These are phyloP conservation scores for Immersiporthe knoxdaviesiana DNA, from an alignment of 2,329 filamentous ascomycete genomes.

Conservation along the genomic window DNA sequence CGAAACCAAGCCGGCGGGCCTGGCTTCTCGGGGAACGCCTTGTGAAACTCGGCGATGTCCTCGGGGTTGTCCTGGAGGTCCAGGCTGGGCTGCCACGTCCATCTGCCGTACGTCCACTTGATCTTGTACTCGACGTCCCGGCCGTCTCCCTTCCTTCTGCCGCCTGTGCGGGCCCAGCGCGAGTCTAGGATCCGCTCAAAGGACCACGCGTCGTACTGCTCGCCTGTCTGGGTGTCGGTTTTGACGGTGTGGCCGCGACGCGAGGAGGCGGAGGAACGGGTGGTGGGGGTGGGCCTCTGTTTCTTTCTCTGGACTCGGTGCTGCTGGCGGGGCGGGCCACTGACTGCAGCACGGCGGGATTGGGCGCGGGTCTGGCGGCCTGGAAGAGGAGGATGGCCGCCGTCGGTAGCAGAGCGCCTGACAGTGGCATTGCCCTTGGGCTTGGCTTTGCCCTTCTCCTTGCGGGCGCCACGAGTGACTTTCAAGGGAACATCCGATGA, in stretches of 20 bases:
- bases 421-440: not conserved
- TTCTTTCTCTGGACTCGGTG: not conserved
- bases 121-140: constrained; percentile 10
- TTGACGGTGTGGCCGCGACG: not conserved
- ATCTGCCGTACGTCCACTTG: not conserved
- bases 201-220: not conserved
- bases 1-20: not conserved
- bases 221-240: not conserved
- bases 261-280: not conserved
- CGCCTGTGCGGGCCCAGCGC: not conserved
- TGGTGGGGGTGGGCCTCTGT: no score
- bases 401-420: not conserved
- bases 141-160: not conserved
- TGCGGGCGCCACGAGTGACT: not conserved
- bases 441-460: not conserved
- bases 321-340: not conserved
- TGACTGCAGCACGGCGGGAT: not conserved
- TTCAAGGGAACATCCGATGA: not conserved
- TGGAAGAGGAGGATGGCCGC: not conserved
- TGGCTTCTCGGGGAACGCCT: not conserved
- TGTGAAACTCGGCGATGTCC: not conserved
- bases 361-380: not conserved
- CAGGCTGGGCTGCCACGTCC: constrained; percentile 14
- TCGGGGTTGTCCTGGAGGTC: not conserved
- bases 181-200: not conserved